phyloP scores from a whole-genome alignment of 768 basidiomycete genomes.

The Lactarius indigo region DNA sequence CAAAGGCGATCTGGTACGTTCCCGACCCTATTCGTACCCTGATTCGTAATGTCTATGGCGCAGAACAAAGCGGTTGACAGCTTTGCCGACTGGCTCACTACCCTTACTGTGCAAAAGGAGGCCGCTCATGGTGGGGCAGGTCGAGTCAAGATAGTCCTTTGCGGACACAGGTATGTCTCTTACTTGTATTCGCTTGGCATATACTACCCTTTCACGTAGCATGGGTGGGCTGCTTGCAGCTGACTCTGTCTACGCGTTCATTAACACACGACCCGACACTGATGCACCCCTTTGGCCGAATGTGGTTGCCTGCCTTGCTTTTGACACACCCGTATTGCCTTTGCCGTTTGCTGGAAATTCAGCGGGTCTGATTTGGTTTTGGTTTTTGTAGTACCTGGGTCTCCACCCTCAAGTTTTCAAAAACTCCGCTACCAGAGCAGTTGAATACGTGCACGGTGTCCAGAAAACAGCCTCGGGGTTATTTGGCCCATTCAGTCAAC shows the following conservation, averaged over 20 bases:
- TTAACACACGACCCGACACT: slow-evolving; percentile 59
- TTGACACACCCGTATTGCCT: slow-evolving; percentile 81
- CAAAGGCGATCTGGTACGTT: slow-evolving; percentile 80
- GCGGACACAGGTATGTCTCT: slow-evolving; percentile 73
- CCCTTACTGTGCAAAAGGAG: slow-evolving; percentile 82
- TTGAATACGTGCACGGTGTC: slow-evolving; percentile 65
- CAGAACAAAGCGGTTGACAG: slow-evolving; percentile 57
- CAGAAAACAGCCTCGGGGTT: slow-evolving; percentile 59
- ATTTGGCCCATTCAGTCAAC: slow-evolving; percentile 50
- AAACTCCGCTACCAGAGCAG: slow-evolving; percentile 71
- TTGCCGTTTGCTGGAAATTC: background rate
- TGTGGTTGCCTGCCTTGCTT: slow-evolving; percentile 80
- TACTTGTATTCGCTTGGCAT: background rate
- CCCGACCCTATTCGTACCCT: background rate
- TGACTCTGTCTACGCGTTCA: slow-evolving; percentile 74
- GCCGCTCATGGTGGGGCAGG: slow-evolving; percentile 72
- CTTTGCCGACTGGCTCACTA: slow-evolving; percentile 91
- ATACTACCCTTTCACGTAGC: slow-evolving; percentile 37
- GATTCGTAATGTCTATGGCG: slow-evolving; percentile 3
- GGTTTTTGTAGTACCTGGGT: slow-evolving; percentile 66
- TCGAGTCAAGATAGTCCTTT: slow-evolving; percentile 73
- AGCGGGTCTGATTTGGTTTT: slow-evolving; percentile 3
- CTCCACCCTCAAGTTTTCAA: slow-evolving; percentile 85
- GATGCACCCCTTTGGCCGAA: slow-evolving; percentile 79
- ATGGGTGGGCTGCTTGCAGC: slow-evolving; percentile 93